These are phyloP conservation scores for Bruguiera parviflora DNA, from an alignment of 345 rosid genomes.

Conservation along the genomic window DNA sequence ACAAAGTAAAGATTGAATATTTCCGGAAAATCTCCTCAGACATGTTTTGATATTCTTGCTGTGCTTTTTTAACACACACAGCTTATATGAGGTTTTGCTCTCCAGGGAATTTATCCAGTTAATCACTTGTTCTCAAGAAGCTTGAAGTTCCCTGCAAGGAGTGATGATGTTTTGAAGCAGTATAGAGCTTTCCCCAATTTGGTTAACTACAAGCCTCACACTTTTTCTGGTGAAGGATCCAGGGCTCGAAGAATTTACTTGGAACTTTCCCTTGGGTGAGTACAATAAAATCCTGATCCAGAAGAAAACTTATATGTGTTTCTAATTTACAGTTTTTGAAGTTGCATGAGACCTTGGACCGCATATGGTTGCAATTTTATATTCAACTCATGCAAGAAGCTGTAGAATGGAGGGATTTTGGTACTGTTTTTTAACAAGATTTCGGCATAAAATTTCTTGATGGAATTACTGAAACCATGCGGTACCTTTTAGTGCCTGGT, in stretches of 20 bases:
- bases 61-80: not conserved
- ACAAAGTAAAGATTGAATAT: not conserved
- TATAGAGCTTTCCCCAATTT: constrained; percentile 57
- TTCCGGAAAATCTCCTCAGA: not conserved
- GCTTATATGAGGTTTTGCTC: not conserved
- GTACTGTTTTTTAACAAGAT: too few relatives aligned
- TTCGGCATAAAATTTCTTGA: too few relatives aligned
- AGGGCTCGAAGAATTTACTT: constrained; percentile 65
- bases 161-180: constrained; percentile 45
- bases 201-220: constrained; percentile 41
- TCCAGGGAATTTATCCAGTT: constrained; percentile 78
- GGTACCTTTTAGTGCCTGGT: too few relatives aligned
- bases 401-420: not conserved
- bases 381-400: not conserved
- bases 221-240: constrained; percentile 34
- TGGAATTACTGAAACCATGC: too few relatives aligned
- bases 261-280: constrained; percentile 92
- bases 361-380: not conserved
- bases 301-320: not conserved
- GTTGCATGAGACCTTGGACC: not conserved
- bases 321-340: not conserved
- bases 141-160: constrained; percentile 69
- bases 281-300: constrained; percentile 9
- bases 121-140: constrained; percentile 59
- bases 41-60: not conserved